Evolutionary conservation across 192 early-diverging fungal species (phyloP), one percentile per base, ranked within the genome.

Genomic region (Bifiguratus adelaidae): DNA sequence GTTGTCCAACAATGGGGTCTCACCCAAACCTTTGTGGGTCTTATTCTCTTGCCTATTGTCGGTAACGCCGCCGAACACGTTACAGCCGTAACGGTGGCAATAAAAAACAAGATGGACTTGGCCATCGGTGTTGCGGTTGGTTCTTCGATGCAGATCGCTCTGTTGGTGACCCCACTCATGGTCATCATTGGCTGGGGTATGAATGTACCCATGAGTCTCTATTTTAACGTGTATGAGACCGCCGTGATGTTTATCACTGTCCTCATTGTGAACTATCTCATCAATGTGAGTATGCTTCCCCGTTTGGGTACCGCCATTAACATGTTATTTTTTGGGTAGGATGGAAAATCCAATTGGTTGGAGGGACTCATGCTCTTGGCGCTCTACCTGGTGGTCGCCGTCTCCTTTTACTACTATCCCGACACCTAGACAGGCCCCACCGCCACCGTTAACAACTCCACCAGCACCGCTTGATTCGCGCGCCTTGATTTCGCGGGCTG

Each of bases 91-190:
- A 77, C 75, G 1, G 80, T 77, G 9, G 84, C 91, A 2, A 75
- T 86, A 41, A 80, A 83, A 55, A 80, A 91, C 71, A 92, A 92
- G 67, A 92, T 91, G 91, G 87, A 95, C 53, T 56, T 97, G 30
- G 83, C 87, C 0, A 74, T 97, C 44, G 77, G 85, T 40, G 83
- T 95, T 16, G 91, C 92, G 19, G 68, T 94, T 4, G 94, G 92
- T 13, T 86, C 82, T 4, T 85, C 82, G 30, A 80, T 91, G 70
- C 93, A 97, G 51, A 90, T 97, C 52, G 77, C 92, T 1, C 64
- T 89, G 46, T 79, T 88, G 46, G 77, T 85, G 4, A 75, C 78
- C 2, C 83, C 83, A 4, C 43, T 82, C 52, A 66, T 81, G 51
- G 81, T 85, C 34, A 76, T 92, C 24, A 71, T 85, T 48, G 92